phyloP scores from a whole-genome alignment of 768 basidiomycete genomes.

The Naganishia friedmannii region DNA sequence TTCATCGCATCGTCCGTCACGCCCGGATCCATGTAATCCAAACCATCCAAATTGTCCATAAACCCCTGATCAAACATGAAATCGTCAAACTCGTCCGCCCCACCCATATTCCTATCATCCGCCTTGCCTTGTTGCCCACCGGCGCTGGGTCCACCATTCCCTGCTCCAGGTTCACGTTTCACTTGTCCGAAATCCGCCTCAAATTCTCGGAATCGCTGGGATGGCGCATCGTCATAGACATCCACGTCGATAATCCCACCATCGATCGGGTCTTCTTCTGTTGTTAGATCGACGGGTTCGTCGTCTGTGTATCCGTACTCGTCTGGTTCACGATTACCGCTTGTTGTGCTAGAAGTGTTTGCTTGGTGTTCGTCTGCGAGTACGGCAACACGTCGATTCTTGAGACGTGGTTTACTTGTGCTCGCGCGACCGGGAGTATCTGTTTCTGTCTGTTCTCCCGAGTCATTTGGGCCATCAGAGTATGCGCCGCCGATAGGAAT shows the following conservation, averaged over 20 bases:
- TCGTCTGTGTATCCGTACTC: constrained; percentile 19
- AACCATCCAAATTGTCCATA: constrained; percentile 13
- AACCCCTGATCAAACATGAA: constrained; percentile 19
- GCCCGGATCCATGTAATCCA: constrained; percentile 16
- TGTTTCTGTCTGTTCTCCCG: constrained; percentile 18
- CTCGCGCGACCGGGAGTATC: constrained; percentile 4
- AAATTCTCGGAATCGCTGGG: constrained; percentile 15
- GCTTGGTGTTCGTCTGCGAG: neutral
- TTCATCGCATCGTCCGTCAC: neutral
- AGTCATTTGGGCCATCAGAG: constrained; percentile 14
- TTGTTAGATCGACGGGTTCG: constrained; percentile 10
- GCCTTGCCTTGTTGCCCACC: neutral
- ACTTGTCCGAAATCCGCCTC: constrained; percentile 22
- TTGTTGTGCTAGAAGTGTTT: neutral
- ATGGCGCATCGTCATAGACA: constrained; percentile 14
- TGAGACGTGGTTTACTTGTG: neutral
- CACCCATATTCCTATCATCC: neutral
- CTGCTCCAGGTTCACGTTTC: constrained; percentile 3
- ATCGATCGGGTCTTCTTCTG: constrained; percentile 22
- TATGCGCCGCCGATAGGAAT: neutral
- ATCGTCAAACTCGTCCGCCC: constrained; percentile 21
- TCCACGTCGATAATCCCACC: constrained; percentile 9
- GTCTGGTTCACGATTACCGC: neutral
- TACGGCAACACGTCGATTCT: neutral
- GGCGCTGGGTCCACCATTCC: neutral